Evolutionary conservation across 2,329 filamentous ascomycete species (phyloP), one percentile per base, ranked within the genome.

Genomic region (Macrophomina pseudophaseolina): DNA sequence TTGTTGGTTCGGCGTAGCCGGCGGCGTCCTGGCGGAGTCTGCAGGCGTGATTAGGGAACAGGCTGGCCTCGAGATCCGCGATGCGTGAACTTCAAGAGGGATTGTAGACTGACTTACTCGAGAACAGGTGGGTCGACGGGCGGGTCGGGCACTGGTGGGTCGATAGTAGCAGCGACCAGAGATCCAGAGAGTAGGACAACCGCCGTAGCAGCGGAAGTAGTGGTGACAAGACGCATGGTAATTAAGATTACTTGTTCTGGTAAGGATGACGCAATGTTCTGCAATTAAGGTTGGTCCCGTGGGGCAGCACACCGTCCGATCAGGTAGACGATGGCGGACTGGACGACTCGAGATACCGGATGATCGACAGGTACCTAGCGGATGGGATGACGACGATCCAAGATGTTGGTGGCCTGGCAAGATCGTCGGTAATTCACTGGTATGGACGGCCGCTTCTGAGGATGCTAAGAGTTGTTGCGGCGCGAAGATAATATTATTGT

Each of bases 1-100:
- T 12, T 38, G 35, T 38, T 38, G 6, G 35, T 12, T 7, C 11
- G 35, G 35, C 35, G 35, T 38, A 38, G 35, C 11, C 35, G 35
- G 35, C 35, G 35, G 58, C 28, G 30, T 30, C 58, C 28, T 62
- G 58, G 18, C 58, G 58, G 30, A 62, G 42, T 48, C 58, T 62
- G 42, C 16, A 38, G 18, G 58, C 14, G 16, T 18, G 40, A 23
- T 35, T 18, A 8, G 35, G n/a, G 23, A 23, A 2, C 23, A 23
- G 23, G 23, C 23, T 23, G 3, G 23, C 23, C 23, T 23, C 23
- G 23, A 3, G 23, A 23, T 23, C 23, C 23, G 23, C 23, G 23
- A 23, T 23, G 23, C 23, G 23, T 23, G 23, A 23, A 23, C 23
- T 23, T 23, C 2, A 23, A 23, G 23, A 23, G 23, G 23, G 23